phyloP scores from a whole-genome alignment of 345 rosid genomes.

The Euphorbia tirucalli region DNA sequence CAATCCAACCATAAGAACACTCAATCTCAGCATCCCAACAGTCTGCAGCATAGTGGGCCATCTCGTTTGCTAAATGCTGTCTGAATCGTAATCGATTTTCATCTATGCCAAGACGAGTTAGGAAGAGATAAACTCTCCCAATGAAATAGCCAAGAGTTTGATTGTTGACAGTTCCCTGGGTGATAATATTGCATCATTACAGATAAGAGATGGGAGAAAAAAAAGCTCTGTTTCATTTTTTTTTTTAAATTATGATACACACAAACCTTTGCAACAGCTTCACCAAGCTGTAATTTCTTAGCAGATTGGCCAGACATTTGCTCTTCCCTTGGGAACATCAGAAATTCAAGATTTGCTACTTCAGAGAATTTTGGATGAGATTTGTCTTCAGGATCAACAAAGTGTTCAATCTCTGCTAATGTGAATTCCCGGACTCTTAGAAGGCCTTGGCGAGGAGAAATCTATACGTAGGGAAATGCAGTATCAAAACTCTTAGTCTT shows the following conservation, averaged over 20 bases:
- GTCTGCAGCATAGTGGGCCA: conserved; percentile 99
- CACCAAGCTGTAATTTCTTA: conserved; percentile 51
- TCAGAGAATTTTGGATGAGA: conserved; percentile 80
- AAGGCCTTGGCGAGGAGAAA: conserved; percentile 99
- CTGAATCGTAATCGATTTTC: conserved; percentile 75
- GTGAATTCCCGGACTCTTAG: conserved; percentile 93
- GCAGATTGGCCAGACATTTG: conserved; percentile 91
- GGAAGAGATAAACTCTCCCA: conserved; percentile 91
- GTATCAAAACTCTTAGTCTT: background rate
- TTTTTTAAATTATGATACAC: background rate
- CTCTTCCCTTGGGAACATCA: conserved; percentile 88
- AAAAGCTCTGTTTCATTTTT: too few relatives aligned
- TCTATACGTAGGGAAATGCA: conserved; percentile 35
- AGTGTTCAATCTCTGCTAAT: conserved; percentile 93
- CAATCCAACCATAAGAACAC: conserved; percentile 91
- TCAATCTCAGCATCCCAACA: conserved; percentile 99
- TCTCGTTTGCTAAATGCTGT: conserved; percentile 96
- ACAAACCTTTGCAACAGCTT: conserved; percentile 76
- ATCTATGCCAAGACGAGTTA: conserved; percentile 76
- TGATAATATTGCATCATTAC: conserved; percentile 11
- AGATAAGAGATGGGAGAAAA: background rate
- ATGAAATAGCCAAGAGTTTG: conserved; percentile 94
- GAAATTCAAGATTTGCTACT: conserved; percentile 62
- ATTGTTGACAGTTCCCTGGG: conserved; percentile 86
- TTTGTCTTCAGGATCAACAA: conserved; percentile 94